Base-by-base conservation (phyloP, 192 early-diverging fungal genomes). In the Diversispora epigaea region DNA sequence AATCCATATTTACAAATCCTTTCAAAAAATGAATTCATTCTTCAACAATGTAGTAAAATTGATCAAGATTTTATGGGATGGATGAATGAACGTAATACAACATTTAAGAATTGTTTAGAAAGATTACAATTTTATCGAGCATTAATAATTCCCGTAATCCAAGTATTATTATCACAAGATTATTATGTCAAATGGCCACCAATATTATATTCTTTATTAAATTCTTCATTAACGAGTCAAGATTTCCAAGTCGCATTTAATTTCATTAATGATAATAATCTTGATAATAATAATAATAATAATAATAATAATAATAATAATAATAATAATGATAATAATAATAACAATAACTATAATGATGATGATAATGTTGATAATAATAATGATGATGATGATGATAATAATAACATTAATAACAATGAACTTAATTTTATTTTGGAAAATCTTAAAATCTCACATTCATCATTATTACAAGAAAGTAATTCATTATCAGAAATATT, bases 151-250 rank as follows among this genome's bases (percentile, higher is more conserved):
- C 47, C 52, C 6, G n/a, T 71, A 21, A 40, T 32, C 9, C 68
- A 21, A 56, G 32, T 57, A 17, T 40, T 71, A 43, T 40, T 71
- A 14, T 15, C 32, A 0, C 68, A 71, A 43, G 68, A 71, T 71
- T 71, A 71, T 40, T 71, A 71, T 57, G 21, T 17, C 5, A 71
- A 71, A 57, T 71, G 68, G 68, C 54, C 68, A 1, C 68, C 41
- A 40, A 19, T 71, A 39, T 57, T 71, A 40, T 2, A 12, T 11
- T 32, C 50, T 56, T 57, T 71, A 1, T 10, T 71, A 4, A 52
- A 71, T 19, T 71, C 68, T 54, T 12, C 21, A 43, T 56, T 71
- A 40, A 14, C 45, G 56, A 56, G 40, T n/a, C 15, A 56, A 32
- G 47, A 71, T 40, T 71, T 71, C n/a, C 47, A 71, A 40, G 15